Conservation (phyloP, 2,329 filamentous ascomycete species). For the Ophiostoma pallidulum region DNA sequence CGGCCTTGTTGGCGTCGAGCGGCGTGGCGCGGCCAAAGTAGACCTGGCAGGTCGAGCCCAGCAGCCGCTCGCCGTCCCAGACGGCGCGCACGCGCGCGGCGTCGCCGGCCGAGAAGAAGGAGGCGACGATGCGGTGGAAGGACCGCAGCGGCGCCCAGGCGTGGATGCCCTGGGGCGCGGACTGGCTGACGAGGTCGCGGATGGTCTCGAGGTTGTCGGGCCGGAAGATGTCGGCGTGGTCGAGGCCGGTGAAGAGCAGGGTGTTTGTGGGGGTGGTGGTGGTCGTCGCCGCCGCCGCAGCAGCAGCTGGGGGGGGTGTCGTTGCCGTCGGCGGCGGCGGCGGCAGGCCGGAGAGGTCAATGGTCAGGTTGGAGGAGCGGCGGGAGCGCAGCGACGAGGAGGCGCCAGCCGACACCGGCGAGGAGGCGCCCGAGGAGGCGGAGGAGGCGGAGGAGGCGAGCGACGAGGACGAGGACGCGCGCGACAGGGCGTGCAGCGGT, state of each 20-base stretch:
- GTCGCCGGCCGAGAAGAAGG: conserved; percentile 61
- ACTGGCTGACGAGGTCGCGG: conserved; percentile 57
- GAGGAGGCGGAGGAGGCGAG: conserved; percentile 1
- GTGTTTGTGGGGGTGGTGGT: conserved; percentile 76
- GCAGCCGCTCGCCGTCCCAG: conserved; percentile 64
- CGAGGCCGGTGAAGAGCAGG: conserved; percentile 72
- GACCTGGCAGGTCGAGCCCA: conserved; percentile 59
- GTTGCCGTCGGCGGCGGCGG: conserved; percentile 26
- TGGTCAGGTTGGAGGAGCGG: conserved; percentile 43
- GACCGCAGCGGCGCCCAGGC: conserved; percentile 74
- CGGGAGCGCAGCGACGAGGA: conserved; percentile 26
- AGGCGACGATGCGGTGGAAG: conserved; percentile 71
- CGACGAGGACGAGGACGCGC: background rate
- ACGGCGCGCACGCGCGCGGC: conserved; percentile 62
- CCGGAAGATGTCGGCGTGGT: conserved; percentile 63
- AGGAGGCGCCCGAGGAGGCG: conserved; percentile 29
- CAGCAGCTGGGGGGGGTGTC: conserved; percentile 37
- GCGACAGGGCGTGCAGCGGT: background rate
- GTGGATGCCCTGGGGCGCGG: conserved; percentile 65
- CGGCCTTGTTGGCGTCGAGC: conserved; percentile 28
- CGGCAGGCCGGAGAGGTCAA: conserved; percentile 66
- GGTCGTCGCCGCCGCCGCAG: no score
- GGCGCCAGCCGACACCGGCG: no score
- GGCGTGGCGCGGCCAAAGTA: conserved; percentile 58
- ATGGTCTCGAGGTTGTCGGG: conserved; percentile 65